These are phyloP conservation scores for Boletus rex-veris DNA, from an alignment of 768 basidiomycete genomes.

Conservation along the genomic window DNA sequence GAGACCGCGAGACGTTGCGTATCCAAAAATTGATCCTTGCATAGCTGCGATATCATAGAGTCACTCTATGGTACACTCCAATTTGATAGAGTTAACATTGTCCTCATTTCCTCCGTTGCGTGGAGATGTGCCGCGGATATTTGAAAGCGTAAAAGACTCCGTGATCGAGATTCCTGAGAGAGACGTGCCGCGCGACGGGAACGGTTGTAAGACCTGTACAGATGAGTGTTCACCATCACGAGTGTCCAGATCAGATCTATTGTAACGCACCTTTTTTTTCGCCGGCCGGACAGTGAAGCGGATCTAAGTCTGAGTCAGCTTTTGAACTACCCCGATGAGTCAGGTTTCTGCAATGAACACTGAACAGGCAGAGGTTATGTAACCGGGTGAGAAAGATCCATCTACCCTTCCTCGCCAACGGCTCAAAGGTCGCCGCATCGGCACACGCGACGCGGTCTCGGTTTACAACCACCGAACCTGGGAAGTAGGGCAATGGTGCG, in stretches of 20 bases:
- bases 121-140: slow-evolving; percentile 6
- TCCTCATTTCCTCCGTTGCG: neutral
- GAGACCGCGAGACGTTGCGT: neutral
- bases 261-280: slow-evolving; percentile 4
- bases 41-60: neutral
- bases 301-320: slow-evolving; percentile 10
- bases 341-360: slow-evolving; percentile 7
- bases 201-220: slow-evolving; percentile 10
- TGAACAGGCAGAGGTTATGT: slow-evolving; percentile 8
- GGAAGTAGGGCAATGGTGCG: neutral
- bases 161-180: slow-evolving; percentile 1
- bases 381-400: slow-evolving; percentile 12
- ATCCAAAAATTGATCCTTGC: neutral
- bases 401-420: slow-evolving; percentile 1
- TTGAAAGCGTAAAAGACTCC: neutral
- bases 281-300: slow-evolving; percentile 2
- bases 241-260: slow-evolving; percentile 19
- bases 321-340: slow-evolving; percentile 1
- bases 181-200: slow-evolving; percentile 18
- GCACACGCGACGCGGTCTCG: slow-evolving; percentile 9
- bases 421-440: slow-evolving; percentile 27
- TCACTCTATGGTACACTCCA: neutral
- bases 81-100: neutral
- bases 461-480: neutral
- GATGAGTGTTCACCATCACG: neutral